Base-by-base conservation (phyloP, 73 alveolate genomes). In the Paramecium tetraurelia region DNA sequence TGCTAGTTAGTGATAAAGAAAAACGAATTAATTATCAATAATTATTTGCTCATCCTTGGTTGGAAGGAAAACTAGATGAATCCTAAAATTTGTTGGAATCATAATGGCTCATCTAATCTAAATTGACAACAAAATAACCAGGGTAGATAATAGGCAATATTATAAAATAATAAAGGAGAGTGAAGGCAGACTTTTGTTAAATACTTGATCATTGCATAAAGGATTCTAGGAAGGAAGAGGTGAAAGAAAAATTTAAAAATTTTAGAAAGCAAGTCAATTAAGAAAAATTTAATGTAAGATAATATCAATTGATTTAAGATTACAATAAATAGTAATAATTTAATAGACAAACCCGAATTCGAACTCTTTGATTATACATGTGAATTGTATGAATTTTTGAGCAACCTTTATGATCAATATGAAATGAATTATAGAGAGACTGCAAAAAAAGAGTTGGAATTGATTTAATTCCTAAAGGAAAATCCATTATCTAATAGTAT, bases 41-140 rank as follows among this genome's bases (percentile, higher is more conserved):
- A 71, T 72, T 89, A 22, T 89, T 89, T 12, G 14, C 33, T 24
- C 94, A 89, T 43, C 68, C 57, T 29, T 72, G 86, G 86, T 72
- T 72, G 38, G 59, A 72, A 36, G 86, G 59, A 33, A 36, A 72
- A 21, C 46, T 36, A 4, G 22, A 40, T 36, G 7, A 40, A 38
- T 3, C 5, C 4, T 14, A 72, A 72, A 72, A 72, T 36, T 10
- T 72, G 5, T 72, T 72, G 38, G 86, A 40, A 35, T 72, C 59
- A 35, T 1, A 72, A 35, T 36, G 12, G 6, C 36, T 40, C 2
- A 72, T 72, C 4, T 0, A 72, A 72, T 33, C 35, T 1, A 33
- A 27, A 31, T 63, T 33, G 31, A 31, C 41, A 27, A 2, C 27
- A 27, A 63, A 3, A 63, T 22, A 20, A 0, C 84, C 84, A 31